Conservation (phyloP, 768 basidiomycete genomes). For the Leccinum longicurvipes region DNA sequence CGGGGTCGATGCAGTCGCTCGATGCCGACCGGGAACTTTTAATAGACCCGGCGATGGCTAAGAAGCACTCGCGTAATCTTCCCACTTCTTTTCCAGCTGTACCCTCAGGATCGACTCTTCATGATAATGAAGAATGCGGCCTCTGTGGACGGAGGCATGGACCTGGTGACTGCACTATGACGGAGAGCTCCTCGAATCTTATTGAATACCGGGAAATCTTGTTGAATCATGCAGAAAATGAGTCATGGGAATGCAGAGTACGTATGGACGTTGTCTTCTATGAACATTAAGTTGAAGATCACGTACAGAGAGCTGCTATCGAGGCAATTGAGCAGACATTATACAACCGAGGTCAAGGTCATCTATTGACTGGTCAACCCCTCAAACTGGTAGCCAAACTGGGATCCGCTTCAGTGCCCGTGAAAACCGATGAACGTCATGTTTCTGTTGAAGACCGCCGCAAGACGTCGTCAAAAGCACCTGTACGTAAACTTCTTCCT, state of each 20-base stretch:
- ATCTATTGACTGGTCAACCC: slow-evolving; percentile 62
- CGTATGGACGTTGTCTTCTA: slow-evolving; percentile 18
- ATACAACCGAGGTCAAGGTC: slow-evolving; percentile 48
- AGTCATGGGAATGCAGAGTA: slow-evolving; percentile 65
- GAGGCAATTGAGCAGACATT: slow-evolving; percentile 67
- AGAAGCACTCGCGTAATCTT: slow-evolving; percentile 4
- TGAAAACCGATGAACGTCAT: slow-evolving; percentile 7
- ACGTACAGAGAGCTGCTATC: slow-evolving; percentile 58
- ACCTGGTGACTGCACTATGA: slow-evolving; percentile 57
- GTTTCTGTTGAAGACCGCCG: neutral
- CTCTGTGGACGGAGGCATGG: slow-evolving; percentile 59
- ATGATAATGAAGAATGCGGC: slow-evolving; percentile 43
- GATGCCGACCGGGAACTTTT: slow-evolving; percentile 5
- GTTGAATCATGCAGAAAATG: slow-evolving; percentile 59
- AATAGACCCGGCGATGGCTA: neutral
- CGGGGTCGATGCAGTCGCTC: slow-evolving; percentile 17
- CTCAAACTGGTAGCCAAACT: slow-evolving; percentile 47
- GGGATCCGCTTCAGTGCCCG: slow-evolving; percentile 9
- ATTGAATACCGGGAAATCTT: slow-evolving; percentile 68
- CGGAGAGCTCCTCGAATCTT: slow-evolving; percentile 59
- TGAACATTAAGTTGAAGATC: slow-evolving; percentile 3
- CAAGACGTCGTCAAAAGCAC: neutral
- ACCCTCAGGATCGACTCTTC: slow-evolving; percentile 2
- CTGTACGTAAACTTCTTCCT: neutral
- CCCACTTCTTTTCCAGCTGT: neutral